Percentiles rank a stretch among this genome's conserved stretches.
Conservation (phyloP, 2,329 filamentous ascomycete species). For the Plenodomus biglobosus region DNA sequence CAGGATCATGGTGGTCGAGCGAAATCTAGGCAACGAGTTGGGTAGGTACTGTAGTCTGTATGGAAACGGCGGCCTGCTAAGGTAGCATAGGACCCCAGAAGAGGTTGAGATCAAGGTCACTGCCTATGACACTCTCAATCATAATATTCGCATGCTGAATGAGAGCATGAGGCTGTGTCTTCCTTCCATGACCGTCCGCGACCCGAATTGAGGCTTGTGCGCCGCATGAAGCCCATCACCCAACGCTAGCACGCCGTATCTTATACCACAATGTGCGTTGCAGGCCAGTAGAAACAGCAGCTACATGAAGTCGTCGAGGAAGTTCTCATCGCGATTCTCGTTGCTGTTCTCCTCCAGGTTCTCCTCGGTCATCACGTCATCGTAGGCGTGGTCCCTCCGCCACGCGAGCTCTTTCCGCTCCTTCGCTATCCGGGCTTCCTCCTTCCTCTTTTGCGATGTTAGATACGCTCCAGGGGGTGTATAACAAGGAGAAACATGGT, state of each 20-base stretch:
- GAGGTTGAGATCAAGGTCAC: constrained; percentile 37
- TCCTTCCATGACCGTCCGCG: constrained; percentile 35
- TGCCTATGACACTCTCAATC: constrained; percentile 64
- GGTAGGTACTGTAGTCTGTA: constrained; percentile 15
- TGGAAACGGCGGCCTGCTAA: not conserved
- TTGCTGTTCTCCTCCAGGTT: constrained; percentile 78
- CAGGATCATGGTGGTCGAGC: constrained; percentile 36
- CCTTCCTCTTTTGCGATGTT: constrained; percentile 62
- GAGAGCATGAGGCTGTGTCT: constrained; percentile 68
- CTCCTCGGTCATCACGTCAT: constrained; percentile 84
- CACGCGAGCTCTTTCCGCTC: constrained; percentile 88
- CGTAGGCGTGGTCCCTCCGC: constrained; percentile 97
- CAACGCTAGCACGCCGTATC: constrained; percentile 10
- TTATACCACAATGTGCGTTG: constrained; percentile 1
- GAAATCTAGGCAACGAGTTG: constrained; percentile 31
- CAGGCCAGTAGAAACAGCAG: not conserved
- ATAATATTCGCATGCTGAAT: constrained; percentile 72
- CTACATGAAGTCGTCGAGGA: constrained; percentile 78
- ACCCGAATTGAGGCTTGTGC: constrained; percentile 19
- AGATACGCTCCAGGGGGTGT: constrained; percentile 1
- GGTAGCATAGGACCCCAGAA: constrained; percentile 22
- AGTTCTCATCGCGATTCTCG: constrained; percentile 75
- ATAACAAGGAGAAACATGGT: not conserved
- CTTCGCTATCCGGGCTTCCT: constrained; percentile 71
- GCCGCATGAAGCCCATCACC: constrained; percentile 2